Evolutionary conservation across 2,329 filamentous ascomycete species (phyloP).

Genomic region (Daldinia sp.): DNA sequence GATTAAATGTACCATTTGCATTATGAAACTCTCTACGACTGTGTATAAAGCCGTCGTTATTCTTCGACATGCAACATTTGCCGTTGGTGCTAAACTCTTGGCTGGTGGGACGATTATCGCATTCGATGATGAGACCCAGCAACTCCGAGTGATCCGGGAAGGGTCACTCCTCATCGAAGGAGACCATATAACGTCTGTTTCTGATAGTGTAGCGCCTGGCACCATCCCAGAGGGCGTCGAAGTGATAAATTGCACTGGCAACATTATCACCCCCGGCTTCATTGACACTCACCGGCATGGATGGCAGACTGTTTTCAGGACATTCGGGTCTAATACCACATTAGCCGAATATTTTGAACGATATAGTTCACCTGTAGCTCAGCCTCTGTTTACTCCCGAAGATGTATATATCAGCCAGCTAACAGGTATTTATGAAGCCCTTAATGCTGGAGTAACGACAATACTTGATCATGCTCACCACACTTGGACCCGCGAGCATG

Average conservation of each 20-base stretch:
- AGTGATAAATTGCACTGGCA: background rate
- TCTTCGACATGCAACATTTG: background rate
- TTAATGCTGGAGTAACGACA: conserved; percentile 52
- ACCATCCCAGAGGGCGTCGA: background rate
- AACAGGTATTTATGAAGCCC: conserved; percentile 22
- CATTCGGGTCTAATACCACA: background rate
- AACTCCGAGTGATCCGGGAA: background rate
- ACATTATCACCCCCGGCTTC: conserved; percentile 2
- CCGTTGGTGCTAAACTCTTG: background rate
- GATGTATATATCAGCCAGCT: background rate
- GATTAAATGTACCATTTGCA: background rate
- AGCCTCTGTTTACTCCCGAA: background rate
- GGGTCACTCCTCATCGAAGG: background rate
- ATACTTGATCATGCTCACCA: conserved; percentile 64
- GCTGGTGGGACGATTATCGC: background rate
- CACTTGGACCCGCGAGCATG: conserved; percentile 57
- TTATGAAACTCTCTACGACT: background rate
- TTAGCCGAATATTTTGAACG: background rate
- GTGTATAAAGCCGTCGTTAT: background rate
- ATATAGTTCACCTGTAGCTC: background rate
- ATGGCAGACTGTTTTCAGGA: background rate
- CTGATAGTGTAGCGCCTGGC: background rate
- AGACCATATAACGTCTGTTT: background rate
- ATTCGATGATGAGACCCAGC: background rate
- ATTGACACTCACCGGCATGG: background rate